Evolutionary conservation across 768 basidiomycete species (phyloP).

Genomic region (Crepidotus variabilis): DNA sequence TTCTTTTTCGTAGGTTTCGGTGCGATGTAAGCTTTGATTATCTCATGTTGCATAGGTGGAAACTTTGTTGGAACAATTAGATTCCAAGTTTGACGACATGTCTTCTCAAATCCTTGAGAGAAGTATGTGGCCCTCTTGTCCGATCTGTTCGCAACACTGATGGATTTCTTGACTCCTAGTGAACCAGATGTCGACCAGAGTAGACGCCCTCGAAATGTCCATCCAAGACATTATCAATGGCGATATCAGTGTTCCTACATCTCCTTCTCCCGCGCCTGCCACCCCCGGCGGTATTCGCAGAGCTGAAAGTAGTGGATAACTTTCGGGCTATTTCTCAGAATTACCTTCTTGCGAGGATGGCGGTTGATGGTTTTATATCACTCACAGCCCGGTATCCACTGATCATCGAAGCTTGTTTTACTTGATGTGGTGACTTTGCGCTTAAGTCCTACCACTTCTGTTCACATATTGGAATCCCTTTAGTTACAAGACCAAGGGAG

Average conservation of each 20-base stretch:
- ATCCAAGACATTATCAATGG: slow-evolving; percentile 92
- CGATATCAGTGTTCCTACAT: slow-evolving; percentile 61
- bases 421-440: too few species aligned
- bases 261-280: slow-evolving; percentile 45
- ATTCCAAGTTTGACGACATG: slow-evolving; percentile 90
- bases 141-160: neutral
- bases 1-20: slow-evolving; percentile 13
- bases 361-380: too few species aligned
- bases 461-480: too few species aligned
- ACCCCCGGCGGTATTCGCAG: slow-evolving; percentile 37
- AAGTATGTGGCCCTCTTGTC: slow-evolving; percentile 44
- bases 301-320: slow-evolving; percentile 29
- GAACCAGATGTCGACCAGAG: slow-evolving; percentile 89
- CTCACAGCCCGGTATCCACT: too few species aligned
- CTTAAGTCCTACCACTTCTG: too few species aligned
- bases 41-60: slow-evolving; percentile 59
- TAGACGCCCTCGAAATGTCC: slow-evolving; percentile 84
- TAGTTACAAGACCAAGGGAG: too few species aligned
- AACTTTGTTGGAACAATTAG: slow-evolving; percentile 82
- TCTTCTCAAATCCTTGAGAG: slow-evolving; percentile 83
- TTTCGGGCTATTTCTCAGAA: neutral
- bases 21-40: slow-evolving; percentile 2
- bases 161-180: slow-evolving; percentile 42
- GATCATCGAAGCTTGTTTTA: too few species aligned
- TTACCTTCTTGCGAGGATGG: neutral